phyloP scores from a whole-genome alignment of 345 rosid genomes.

The Eucalyptus tenuipes region DNA sequence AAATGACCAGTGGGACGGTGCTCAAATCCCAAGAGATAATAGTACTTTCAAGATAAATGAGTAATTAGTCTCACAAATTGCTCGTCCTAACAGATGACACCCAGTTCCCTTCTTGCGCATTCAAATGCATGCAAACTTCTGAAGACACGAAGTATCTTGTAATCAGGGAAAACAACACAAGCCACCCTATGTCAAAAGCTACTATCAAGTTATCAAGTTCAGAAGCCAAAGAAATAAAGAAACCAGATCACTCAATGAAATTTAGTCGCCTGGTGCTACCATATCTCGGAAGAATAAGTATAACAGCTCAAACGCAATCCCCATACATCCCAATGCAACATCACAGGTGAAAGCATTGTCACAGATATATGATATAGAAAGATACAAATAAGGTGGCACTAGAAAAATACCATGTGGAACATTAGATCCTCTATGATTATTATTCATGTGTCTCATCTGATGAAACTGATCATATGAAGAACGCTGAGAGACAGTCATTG shows the following conservation, averaged over 20 bases:
- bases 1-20: not conserved
- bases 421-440: constrained; percentile 48
- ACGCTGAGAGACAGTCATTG: constrained; percentile 37
- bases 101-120: not conserved
- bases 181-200: not conserved
- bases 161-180: not conserved
- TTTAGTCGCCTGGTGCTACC: not conserved
- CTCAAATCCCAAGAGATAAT: not conserved
- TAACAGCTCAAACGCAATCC: not conserved
- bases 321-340: not conserved
- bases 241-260: not conserved
- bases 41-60: not conserved
- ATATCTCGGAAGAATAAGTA: not conserved
- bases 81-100: not conserved
- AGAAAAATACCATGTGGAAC: constrained; percentile 70
- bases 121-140: not conserved
- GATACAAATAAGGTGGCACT: not conserved
- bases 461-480: constrained; percentile 30
- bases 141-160: not conserved
- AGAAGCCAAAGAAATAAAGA: not conserved
- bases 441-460: constrained; percentile 26
- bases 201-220: not conserved
- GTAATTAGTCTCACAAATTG: not conserved
- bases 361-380: not conserved
- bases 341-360: not conserved